Conservation (phyloP, 1,284 basidiomycete genomes). For the Violaceomyces palustris region DNA sequence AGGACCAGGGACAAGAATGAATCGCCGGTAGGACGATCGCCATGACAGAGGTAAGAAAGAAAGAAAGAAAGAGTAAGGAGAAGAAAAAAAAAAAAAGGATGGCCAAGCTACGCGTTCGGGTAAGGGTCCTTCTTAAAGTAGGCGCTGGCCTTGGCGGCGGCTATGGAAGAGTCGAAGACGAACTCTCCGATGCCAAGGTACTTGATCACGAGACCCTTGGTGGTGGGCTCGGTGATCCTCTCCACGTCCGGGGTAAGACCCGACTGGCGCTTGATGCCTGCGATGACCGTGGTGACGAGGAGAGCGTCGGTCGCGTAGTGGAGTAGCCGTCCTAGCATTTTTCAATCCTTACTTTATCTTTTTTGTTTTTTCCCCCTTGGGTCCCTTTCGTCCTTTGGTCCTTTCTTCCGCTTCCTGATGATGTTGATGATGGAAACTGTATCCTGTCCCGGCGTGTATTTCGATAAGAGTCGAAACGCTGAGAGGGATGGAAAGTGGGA, state of each 20-base stretch:
- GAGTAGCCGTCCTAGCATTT: slow-evolving; percentile 64
- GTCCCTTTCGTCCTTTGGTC: background rate
- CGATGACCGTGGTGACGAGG: slow-evolving; percentile 79
- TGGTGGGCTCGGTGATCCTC: slow-evolving; percentile 60
- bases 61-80: too few relatives aligned
- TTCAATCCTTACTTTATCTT: too few relatives aligned
- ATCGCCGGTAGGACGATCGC: too few relatives aligned
- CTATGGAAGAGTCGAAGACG: slow-evolving; percentile 61
- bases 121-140: slow-evolving; percentile 34
- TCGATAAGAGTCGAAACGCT: too few relatives aligned
- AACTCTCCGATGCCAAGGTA: slow-evolving; percentile 84
- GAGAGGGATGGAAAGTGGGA: background rate
- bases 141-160: slow-evolving; percentile 32
- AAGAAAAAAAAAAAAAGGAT: too few relatives aligned
- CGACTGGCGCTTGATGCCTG: slow-evolving; percentile 76
- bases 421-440: too few relatives aligned
- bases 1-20: too few relatives aligned
- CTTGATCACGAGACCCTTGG: slow-evolving; percentile 69
- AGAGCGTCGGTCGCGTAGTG: slow-evolving; percentile 83
- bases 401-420: background rate
- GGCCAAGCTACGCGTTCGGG: too few relatives aligned
- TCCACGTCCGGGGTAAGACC: slow-evolving; percentile 35
- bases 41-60: too few relatives aligned
- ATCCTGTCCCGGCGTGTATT: too few relatives aligned
- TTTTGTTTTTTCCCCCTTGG: background rate